These are phyloP conservation scores for Heimioporus punctisporus DNA, from an alignment of 1,284 basidiomycete species.

Conservation along the genomic window DNA sequence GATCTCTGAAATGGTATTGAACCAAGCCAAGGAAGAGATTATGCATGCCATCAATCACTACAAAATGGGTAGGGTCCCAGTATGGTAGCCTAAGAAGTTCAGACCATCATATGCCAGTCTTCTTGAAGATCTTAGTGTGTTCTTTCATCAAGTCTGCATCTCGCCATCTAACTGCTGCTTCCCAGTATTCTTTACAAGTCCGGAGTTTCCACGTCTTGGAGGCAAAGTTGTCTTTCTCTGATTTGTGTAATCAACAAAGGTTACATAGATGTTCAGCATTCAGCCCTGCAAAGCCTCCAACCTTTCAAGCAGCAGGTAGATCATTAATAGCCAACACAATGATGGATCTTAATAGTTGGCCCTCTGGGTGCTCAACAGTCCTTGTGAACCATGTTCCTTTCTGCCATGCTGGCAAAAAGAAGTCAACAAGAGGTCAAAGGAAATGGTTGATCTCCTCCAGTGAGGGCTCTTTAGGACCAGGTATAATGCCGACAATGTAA, in stretches of 20 bases:
- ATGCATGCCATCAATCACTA: constrained; percentile 1
- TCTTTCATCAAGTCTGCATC: constrained; percentile 1
- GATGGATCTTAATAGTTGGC: background rate
- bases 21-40: constrained; percentile 1
- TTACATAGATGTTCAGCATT: constrained; percentile 34
- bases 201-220: constrained; percentile 19
- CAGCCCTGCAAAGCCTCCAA: constrained; percentile 33
- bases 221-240: constrained; percentile 34
- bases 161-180: constrained; percentile 15
- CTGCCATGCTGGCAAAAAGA: constrained; percentile 44
- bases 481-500: constrained; percentile 23
- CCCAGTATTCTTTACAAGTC: constrained; percentile 16
- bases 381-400: constrained; percentile 21
- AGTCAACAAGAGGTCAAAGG: constrained; percentile 34
- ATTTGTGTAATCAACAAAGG: constrained; percentile 25
- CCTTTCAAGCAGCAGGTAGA: constrained; percentile 38
- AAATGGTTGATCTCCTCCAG: constrained; percentile 3
- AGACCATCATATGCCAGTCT: background rate
- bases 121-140: constrained; percentile 1
- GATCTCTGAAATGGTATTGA: background rate
- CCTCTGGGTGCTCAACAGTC: background rate
- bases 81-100: background rate
- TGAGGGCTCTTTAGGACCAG: constrained; percentile 33
- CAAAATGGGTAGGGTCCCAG: background rate
- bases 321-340: background rate